Conservation (phyloP, 2,329 filamentous ascomycete genomes). For the Dryadomyces sulphureus region DNA sequence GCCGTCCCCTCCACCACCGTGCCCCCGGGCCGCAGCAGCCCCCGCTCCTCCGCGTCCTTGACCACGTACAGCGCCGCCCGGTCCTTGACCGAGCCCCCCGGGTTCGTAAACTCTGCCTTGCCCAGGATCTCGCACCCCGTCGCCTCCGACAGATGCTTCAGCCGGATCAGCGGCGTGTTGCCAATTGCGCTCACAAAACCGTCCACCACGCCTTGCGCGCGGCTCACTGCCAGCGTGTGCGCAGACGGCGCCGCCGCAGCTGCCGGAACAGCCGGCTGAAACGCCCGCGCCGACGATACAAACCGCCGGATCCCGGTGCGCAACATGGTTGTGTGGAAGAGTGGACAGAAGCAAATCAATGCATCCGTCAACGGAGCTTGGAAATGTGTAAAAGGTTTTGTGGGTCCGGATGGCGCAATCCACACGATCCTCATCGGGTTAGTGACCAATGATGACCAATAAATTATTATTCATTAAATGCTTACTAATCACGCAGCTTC, state of each 20-base stretch:
- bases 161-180: slow-evolving; percentile 85
- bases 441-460: not conserved
- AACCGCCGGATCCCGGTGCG: slow-evolving; percentile 54
- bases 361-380: not conserved
- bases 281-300: slow-evolving; percentile 30
- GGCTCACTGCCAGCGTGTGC: slow-evolving; percentile 58
- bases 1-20: slow-evolving; percentile 96
- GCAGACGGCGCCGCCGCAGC: slow-evolving; percentile 27
- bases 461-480: not conserved
- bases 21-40: slow-evolving; percentile 58
- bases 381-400: not conserved
- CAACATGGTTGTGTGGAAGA: slow-evolving; percentile 38
- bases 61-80: slow-evolving; percentile 90
- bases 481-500: not conserved
- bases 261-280: slow-evolving; percentile 27
- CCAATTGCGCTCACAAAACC: slow-evolving; percentile 90
- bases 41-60: slow-evolving; percentile 79
- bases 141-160: slow-evolving; percentile 75
- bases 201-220: slow-evolving; percentile 63
- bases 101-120: slow-evolving; percentile 98
- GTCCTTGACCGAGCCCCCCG: slow-evolving; percentile 91
- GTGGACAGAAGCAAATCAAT: not conserved
- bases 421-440: not conserved
- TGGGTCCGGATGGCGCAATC: not conserved
- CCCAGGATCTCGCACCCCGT: slow-evolving; percentile 90